Evolutionary conservation across 2,329 filamentous ascomycete species (phyloP).

Genomic region (Colletotrichum godetiae): DNA sequence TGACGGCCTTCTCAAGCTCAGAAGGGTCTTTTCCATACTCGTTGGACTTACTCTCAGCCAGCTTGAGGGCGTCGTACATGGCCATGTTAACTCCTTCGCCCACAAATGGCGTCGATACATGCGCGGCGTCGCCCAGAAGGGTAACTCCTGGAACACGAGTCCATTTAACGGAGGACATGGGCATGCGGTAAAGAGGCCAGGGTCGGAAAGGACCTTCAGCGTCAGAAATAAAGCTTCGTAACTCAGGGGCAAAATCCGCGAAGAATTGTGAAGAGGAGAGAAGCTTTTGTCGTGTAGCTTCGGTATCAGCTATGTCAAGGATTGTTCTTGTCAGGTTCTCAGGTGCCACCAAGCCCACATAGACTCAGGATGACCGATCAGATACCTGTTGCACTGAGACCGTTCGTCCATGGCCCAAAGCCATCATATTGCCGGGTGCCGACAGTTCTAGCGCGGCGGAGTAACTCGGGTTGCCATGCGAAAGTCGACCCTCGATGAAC

Average conservation of each 20-base stretch:
- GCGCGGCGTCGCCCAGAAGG: slow-evolving; percentile 20
- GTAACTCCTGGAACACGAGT: slow-evolving; percentile 5
- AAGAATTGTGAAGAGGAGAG: not conserved
- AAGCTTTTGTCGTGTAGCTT: not conserved
- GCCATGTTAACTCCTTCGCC: slow-evolving; percentile 24
- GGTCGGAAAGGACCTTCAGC: slow-evolving; percentile 10
- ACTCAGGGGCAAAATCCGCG: not conserved
- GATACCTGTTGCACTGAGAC: slow-evolving; percentile 4
- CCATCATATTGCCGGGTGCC: slow-evolving; percentile 3
- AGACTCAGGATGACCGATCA: slow-evolving; percentile 10
- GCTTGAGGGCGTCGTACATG: slow-evolving; percentile 17
- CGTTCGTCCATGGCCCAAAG: not conserved
- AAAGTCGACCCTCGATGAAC: slow-evolving; percentile 5
- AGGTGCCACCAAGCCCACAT: slow-evolving; percentile 3
- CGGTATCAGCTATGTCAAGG: not conserved
- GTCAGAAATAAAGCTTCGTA: not conserved
- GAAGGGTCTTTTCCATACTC: not conserved
- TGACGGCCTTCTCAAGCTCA: not conserved
- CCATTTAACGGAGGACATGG: slow-evolving; percentile 4
- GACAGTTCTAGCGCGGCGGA: not conserved
- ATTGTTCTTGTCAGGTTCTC: not conserved
- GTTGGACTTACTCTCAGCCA: not conserved
- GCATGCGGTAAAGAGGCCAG: slow-evolving; percentile 22
- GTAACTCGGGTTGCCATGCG: slow-evolving; percentile 7
- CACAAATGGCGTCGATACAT: slow-evolving; percentile 20